Base-by-base conservation (phyloP, 768 basidiomycete genomes). In the Termitomyces sp. region DNA sequence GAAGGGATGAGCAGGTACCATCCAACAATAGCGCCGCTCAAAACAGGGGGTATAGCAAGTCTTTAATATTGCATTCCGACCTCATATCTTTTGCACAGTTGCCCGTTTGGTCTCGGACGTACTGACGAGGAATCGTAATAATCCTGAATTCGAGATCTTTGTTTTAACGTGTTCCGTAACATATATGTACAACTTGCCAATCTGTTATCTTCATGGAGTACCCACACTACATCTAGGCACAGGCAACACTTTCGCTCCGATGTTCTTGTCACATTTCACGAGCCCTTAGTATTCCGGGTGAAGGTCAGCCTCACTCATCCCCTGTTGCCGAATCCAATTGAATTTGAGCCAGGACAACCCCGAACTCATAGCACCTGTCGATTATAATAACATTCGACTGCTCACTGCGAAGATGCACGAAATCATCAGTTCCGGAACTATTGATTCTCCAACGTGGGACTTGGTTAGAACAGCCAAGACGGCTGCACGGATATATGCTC, bases 1-100 rank as follows among this genome's bases (percentile, higher is more conserved):
- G 93, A 94, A 71, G 94, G 93, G 1, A 80, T 85, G 73, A 91
- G 89, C 64, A 77, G 91, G 44, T 95, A 87, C 68, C 88, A 90
- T 62, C 90, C 92, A 0, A 85, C 81, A n/a, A 88, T 95, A 53
- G 89, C 91, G 3, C 90, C 92, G 3, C 68, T 95, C 50, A 92
- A 91, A 68, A 93, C 92, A 10, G 93, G 93, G 68, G 89, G 89
- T 88, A 53, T 30, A 47, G 4, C 45, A 75, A 67, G 3, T 17
- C 19, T 12, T 30, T 19, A 54, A 56, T 47, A 14, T 31, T 23
- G 43, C 58, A 17, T 51, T 50, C 31, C 48, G n/a, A 48, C 26
- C 8, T 30, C 40, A 15, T 12, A 47, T 35, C 26, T n/a, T 56
- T n/a, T 33, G 60, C 38, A 50, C 55, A 91, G 92, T 91, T 23